phyloP scores from a whole-genome alignment of 306 rosid genomes.

The Prunus mume region DNA sequence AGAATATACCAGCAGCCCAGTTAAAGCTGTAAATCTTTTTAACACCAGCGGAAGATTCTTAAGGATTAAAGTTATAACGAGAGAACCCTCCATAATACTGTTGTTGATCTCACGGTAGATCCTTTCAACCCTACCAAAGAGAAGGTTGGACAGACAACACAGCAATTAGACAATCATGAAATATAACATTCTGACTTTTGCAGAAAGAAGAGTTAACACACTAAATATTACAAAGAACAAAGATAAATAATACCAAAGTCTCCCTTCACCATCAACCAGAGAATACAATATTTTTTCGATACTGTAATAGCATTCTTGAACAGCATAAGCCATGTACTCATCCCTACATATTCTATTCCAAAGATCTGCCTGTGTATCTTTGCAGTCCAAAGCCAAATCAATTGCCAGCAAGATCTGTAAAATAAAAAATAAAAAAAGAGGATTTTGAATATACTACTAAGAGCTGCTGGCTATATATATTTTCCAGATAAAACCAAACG shows the following conservation, averaged over 20 bases:
- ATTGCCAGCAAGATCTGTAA: slow-evolving; percentile 81
- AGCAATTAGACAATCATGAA: background rate
- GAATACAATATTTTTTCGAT: slow-evolving; percentile 81
- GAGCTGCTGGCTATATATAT: background rate
- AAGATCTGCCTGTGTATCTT: slow-evolving; percentile 78
- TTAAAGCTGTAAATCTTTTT: slow-evolving; percentile 79
- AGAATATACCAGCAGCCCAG: slow-evolving; percentile 82
- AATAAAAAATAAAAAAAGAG: slow-evolving; percentile 5
- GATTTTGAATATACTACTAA: slow-evolving; percentile 10
- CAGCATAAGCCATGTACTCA: slow-evolving; percentile 96
- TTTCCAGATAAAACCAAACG: slow-evolving; percentile 15
- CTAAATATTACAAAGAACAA: slow-evolving; percentile 10
- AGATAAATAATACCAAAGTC: slow-evolving; percentile 66
- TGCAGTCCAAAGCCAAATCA: slow-evolving; percentile 92
- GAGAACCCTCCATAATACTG: slow-evolving; percentile 68
- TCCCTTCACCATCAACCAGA: slow-evolving; percentile 79
- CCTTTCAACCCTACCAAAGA: slow-evolving; percentile 72
- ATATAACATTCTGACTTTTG: background rate
- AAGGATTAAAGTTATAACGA: slow-evolving; percentile 65
- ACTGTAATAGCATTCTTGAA: slow-evolving; percentile 78
- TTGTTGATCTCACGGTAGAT: slow-evolving; percentile 78
- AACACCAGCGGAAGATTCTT: slow-evolving; percentile 71
- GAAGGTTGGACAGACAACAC: slow-evolving; percentile 4
- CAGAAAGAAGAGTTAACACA: slow-evolving; percentile 3
- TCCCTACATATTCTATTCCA: slow-evolving; percentile 88